Evolutionary conservation across 2,329 filamentous ascomycete genomes (phyloP).

Genomic region (Aspergillus brasiliensis): DNA sequence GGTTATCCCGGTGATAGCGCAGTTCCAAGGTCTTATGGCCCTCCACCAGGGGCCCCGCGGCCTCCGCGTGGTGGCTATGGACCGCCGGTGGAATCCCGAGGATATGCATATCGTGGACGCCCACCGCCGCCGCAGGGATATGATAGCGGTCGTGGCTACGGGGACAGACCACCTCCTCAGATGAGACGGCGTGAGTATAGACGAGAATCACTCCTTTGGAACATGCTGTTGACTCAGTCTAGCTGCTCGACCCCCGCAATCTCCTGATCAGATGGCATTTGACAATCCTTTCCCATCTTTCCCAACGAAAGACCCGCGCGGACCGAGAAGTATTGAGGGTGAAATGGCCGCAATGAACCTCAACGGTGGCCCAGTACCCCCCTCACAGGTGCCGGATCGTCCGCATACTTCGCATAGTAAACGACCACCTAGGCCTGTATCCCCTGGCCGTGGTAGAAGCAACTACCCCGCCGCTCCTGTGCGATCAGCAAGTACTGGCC

Average conservation of each 20-base stretch:
- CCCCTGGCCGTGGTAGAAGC: slow-evolving; percentile 26
- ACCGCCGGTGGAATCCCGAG: slow-evolving; percentile 23
- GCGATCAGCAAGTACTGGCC: slow-evolving; percentile 31
- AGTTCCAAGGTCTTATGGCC: slow-evolving; percentile 28
- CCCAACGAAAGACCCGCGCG: slow-evolving; percentile 30
- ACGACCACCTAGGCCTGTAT: slow-evolving; percentile 28
- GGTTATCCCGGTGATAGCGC: slow-evolving; percentile 30
- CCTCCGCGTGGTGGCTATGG: slow-evolving; percentile 35
- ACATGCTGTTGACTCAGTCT: not conserved
- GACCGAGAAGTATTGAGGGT: slow-evolving; percentile 38
- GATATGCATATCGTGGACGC: slow-evolving; percentile 30
- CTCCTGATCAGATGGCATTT: slow-evolving; percentile 42
- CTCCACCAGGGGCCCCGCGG: slow-evolving; percentile 32
- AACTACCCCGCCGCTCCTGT: slow-evolving; percentile 25
- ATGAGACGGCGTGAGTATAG: slow-evolving; percentile 37
- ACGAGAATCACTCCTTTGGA: not conserved
- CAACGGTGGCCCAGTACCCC: slow-evolving; percentile 32
- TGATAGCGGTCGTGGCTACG: slow-evolving; percentile 29
- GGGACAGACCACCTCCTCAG: slow-evolving; percentile 33
- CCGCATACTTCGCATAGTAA: slow-evolving; percentile 44
- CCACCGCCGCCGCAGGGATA: slow-evolving; percentile 27
- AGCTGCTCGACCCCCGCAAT: slow-evolving; percentile 38
- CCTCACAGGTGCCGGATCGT: slow-evolving; percentile 28
- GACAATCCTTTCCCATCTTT: slow-evolving; percentile 55
- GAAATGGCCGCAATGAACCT: slow-evolving; percentile 44